phyloP scores from a whole-genome alignment of 2,329 filamentous ascomycete species.

The Septoria linicola region DNA sequence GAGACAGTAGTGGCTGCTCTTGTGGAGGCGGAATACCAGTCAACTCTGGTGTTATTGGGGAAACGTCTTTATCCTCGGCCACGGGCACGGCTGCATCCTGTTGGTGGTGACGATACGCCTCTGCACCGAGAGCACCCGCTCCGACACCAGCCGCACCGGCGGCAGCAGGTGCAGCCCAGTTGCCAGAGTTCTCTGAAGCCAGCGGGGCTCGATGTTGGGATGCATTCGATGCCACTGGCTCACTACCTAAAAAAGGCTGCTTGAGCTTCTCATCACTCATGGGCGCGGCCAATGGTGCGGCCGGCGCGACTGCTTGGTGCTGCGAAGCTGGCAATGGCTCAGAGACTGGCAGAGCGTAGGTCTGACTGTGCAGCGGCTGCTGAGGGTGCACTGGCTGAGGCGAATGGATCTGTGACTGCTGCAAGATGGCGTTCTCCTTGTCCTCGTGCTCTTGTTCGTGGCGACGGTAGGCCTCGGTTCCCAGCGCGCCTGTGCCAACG shows the following conservation, averaged over 20 bases:
- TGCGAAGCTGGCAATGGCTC: conserved; percentile 6
- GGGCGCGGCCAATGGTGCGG: conserved; percentile 18
- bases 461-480: conserved; percentile 26
- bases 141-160: conserved; percentile 43
- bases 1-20: not conserved
- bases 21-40: not conserved
- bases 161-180: conserved; percentile 56
- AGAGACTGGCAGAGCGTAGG: conserved; percentile 19
- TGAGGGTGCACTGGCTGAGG: conserved; percentile 19
- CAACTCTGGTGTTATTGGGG: not conserved
- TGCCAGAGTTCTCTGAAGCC: conserved; percentile 42
- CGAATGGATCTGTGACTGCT: not conserved
- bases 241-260: conserved; percentile 31
- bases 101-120: conserved; percentile 29
- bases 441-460: conserved; percentile 23
- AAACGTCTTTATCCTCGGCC: conserved; percentile 4
- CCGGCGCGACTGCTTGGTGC: conserved; percentile 21
- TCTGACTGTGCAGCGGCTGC: conserved; percentile 27
- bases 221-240: too few relatives aligned
- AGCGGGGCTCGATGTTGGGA: too few relatives aligned
- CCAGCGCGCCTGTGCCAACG: conserved; percentile 41
- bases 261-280: conserved; percentile 24
- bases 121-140: conserved; percentile 38
- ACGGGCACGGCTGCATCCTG: conserved; percentile 16
- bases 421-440: conserved; percentile 7